Base-by-base conservation (phyloP, 2,329 filamentous ascomycete genomes). In the Aureobasidium sp. region DNA sequence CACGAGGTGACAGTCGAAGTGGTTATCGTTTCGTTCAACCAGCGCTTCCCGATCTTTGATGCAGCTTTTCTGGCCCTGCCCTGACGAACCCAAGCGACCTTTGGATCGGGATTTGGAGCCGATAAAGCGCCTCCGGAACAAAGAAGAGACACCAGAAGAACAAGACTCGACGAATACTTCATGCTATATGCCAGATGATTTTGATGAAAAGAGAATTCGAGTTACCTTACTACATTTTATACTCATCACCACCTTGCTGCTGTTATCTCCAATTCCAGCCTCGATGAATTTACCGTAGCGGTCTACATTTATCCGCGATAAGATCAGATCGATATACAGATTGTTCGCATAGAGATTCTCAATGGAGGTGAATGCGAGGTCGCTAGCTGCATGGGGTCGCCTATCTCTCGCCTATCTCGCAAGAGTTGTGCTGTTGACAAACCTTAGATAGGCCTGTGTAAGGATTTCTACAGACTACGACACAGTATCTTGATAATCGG, bases 1-100 rank as follows among this genome's bases (percentile, higher is more conserved):
- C 60, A 62, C 6, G 52, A 42, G 10, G 52, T 52, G 16, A 40
- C 32, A 16, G 22, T 12, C n/a, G 53, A 24, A 16, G 38, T 19
- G 16, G 37, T 41, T 16, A 16, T 35, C 6, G 38, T 53, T 7
- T 30, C 38, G 37, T 61, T 59, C 11, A 24, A 19, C 44, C 48
- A 57, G 30, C 58, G 56, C 35, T 53, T 60, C 40, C 29, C 51
- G 17, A 55, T 37, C 19, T 37, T 48, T 37, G 38, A 22, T 32
- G 47, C 38, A 53, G 56, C 54, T 56, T 62, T 11, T 51, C 50
- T 32, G 54, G 59, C 47, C 55, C 57, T 55, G 55, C 58, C 34
- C 54, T 57, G 37, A 16, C 48, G 48, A 8, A 60, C 51, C 58
- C 60, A 61, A 19, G 59, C 50, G 19, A 57, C 55, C 40, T 61